Evolutionary conservation across 2,329 filamentous ascomycete genomes (phyloP).

Genomic region (Alternaria gansuensis): DNA sequence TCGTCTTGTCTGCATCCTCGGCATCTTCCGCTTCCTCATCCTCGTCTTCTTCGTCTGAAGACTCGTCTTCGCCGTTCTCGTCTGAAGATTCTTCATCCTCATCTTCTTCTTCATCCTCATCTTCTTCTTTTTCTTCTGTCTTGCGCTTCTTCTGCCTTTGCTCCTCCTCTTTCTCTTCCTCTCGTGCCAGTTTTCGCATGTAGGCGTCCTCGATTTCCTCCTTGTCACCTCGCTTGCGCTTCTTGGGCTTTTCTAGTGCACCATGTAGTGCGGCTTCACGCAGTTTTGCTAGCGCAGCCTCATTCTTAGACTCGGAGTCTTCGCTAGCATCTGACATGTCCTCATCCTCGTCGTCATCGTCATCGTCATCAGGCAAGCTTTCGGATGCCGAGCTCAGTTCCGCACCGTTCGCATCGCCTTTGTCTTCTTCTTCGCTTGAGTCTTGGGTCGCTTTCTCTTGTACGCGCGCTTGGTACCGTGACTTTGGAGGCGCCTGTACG

Average conservation of each 20-base stretch:
- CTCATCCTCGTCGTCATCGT: slow-evolving; percentile 37
- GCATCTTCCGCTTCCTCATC: background rate
- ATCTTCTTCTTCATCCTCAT: slow-evolving; percentile 1
- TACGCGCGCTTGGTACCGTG: slow-evolving; percentile 49
- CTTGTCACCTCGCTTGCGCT: slow-evolving; percentile 63
- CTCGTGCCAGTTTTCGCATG: slow-evolving; percentile 68
- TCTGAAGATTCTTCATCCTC: slow-evolving; percentile 32
- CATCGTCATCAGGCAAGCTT: slow-evolving; percentile 26
- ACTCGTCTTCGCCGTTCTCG: slow-evolving; percentile 52
- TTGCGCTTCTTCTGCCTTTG: slow-evolving; percentile 51
- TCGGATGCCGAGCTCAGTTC: slow-evolving; percentile 30
- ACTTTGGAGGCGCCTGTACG: slow-evolving; percentile 52
- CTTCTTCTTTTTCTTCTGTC: slow-evolving; percentile 39
- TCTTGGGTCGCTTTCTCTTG: slow-evolving; percentile 32
- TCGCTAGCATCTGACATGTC: slow-evolving; percentile 40
- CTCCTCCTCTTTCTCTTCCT: slow-evolving; percentile 56
- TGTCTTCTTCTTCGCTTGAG: slow-evolving; percentile 62
- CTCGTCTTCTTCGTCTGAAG: background rate
- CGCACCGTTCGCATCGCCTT: slow-evolving; percentile 55
- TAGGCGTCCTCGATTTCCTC: slow-evolving; percentile 76
- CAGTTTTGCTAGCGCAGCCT: slow-evolving; percentile 38
- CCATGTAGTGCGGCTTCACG: slow-evolving; percentile 39
- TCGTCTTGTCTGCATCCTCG: slow-evolving; percentile 55
- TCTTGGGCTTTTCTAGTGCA: slow-evolving; percentile 47
- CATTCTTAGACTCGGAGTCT: slow-evolving; percentile 34